phyloP scores from a whole-genome alignment of 768 basidiomycete genomes.

The Cystofilobasidium bisporidii region DNA sequence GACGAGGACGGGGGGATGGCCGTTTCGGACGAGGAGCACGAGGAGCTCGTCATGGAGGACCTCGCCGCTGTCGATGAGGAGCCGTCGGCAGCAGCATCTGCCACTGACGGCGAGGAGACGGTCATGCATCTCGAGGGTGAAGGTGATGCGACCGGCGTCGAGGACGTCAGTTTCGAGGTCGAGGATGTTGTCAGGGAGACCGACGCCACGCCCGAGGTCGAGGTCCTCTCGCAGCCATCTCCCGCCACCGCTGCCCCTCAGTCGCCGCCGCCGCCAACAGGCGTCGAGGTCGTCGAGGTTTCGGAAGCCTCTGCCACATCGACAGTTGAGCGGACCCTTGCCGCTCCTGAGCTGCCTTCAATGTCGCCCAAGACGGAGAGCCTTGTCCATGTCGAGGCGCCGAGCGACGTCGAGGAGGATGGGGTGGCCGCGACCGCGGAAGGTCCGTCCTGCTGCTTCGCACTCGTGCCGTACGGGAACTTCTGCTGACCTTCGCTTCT shows the following conservation, averaged over 20 bases:
- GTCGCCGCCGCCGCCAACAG: too few species aligned
- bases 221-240: not conserved
- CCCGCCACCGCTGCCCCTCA: not conserved
- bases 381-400: slow-evolving; percentile 9
- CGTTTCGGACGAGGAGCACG: not conserved
- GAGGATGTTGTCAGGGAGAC: not conserved
- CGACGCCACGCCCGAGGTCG: not conserved
- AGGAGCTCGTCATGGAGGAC: not conserved
- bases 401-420: slow-evolving; percentile 9
- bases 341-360: too few species aligned
- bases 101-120: too few species aligned
- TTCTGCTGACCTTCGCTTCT: not conserved
- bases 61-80: not conserved
- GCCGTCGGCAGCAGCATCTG: too few species aligned
- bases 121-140: not conserved
- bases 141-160: not conserved
- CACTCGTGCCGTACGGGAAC: too few species aligned
- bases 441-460: not conserved
- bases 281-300: too few species aligned
- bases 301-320: too few species aligned
- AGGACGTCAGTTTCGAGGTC: not conserved
- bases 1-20: not conserved
- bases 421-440: not conserved
- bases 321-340: too few species aligned
- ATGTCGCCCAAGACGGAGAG: not conserved